Evolutionary conservation across 805 yeast species (phyloP).

Genomic region (Candida saitoana): DNA sequence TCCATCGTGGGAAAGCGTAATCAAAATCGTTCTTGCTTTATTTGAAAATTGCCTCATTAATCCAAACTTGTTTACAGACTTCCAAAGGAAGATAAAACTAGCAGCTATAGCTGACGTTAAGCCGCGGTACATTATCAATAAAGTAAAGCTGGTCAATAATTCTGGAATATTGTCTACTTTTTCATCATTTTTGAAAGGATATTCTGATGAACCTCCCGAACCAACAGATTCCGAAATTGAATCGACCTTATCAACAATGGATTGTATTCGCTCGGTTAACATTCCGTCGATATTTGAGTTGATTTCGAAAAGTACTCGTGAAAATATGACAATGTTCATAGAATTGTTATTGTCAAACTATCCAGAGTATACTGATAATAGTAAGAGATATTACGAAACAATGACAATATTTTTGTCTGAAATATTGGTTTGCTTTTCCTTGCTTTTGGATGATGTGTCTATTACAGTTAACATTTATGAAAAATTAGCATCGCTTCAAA

Average conservation of each 20-base stretch:
- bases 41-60: constrained; percentile 69
- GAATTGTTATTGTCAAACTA: constrained; percentile 22
- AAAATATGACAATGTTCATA: constrained; percentile 32
- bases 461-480: constrained; percentile 15
- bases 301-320: constrained; percentile 35
- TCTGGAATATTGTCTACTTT: constrained; percentile 83
- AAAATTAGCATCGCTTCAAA: constrained; percentile 9
- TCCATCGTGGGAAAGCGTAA: constrained; percentile 56
- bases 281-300: constrained; percentile 53
- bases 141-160: constrained; percentile 63
- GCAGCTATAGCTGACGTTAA: constrained; percentile 55
- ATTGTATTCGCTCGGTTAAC: constrained; percentile 73
- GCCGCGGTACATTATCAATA: constrained; percentile 63
- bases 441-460: constrained; percentile 22
- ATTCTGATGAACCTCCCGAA: constrained; percentile 79
- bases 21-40: constrained; percentile 58
- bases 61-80: constrained; percentile 57
- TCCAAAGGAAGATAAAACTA: constrained; percentile 55
- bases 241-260: constrained; percentile 73
- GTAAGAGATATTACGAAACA: constrained; percentile 41
- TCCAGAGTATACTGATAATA: constrained; percentile 24
- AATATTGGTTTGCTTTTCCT: constrained; percentile 31
- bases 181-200: constrained; percentile 86
- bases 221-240: constrained; percentile 94
- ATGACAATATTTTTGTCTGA: constrained; percentile 50